A percentile compares a stretch with the other conserved stretches of the same genome.
Evolutionary conservation across 257 asterid genomes (phyloP).

Genomic region (Mitragyna speciosa): DNA sequence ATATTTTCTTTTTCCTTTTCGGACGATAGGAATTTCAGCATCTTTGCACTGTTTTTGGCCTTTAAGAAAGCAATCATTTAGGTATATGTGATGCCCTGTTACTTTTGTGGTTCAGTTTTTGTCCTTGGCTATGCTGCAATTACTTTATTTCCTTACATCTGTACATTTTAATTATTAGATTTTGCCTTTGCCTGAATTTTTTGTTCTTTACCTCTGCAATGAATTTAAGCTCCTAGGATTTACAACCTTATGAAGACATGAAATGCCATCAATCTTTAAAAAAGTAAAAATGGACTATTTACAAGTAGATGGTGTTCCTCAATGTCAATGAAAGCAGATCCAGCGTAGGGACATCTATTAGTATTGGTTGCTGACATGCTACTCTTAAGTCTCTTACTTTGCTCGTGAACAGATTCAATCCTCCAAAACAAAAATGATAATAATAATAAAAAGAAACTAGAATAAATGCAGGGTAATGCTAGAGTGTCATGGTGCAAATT

Average conservation of each 20-base stretch:
- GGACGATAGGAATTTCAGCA: not conserved
- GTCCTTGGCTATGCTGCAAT: not conserved
- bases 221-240: not conserved
- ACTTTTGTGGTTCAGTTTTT: not conserved
- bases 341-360: too few relatives aligned
- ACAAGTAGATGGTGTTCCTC: too few relatives aligned
- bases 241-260: not conserved
- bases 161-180: not conserved
- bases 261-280: not conserved
- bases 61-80: too few relatives aligned
- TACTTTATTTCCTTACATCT: not conserved
- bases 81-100: not conserved
- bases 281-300: too few relatives aligned
- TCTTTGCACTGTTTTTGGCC: not conserved
- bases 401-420: too few relatives aligned
- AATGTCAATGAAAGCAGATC: too few relatives aligned
- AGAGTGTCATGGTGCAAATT: not conserved
- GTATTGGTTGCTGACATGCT: too few relatives aligned
- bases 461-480: not conserved
- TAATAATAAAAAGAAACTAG: too few relatives aligned
- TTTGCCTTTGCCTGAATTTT: not conserved
- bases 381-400: too few relatives aligned
- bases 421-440: too few relatives aligned
- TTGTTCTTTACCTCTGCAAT: not conserved
- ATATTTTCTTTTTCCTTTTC: too few relatives aligned